Evolutionary conservation across 2,329 filamentous ascomycete species (phyloP).

Genomic region (Xylariaceae sp.): DNA sequence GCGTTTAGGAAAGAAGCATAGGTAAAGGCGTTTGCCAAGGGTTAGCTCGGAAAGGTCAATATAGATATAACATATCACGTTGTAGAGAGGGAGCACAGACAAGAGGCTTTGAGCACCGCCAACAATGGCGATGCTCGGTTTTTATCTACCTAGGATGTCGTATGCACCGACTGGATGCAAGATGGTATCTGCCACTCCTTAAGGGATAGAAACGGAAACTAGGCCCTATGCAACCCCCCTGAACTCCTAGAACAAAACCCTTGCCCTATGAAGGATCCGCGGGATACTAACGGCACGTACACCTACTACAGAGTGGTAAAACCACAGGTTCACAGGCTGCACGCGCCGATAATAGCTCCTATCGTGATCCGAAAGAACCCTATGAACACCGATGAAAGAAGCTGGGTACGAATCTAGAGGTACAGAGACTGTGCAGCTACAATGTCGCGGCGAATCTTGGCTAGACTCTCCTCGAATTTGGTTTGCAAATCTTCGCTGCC

Average conservation of each 20-base stretch:
- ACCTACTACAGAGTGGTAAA: conserved; percentile 19
- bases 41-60: neutral
- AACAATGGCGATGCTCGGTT: conserved; percentile 28
- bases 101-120: conserved; percentile 28
- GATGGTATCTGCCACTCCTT: neutral
- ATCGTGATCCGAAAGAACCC: conserved; percentile 8
- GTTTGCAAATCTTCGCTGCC: conserved; percentile 88
- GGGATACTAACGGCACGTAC: conserved; percentile 5
- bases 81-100: conserved; percentile 7
- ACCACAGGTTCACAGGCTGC: conserved; percentile 21
- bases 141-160: conserved; percentile 26
- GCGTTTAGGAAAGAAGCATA: conserved; percentile 18
- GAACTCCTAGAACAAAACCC: conserved; percentile 20
- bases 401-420: conserved; percentile 47
- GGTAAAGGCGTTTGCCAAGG: conserved; percentile 7
- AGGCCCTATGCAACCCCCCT: conserved; percentile 19
- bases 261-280: conserved; percentile 9
- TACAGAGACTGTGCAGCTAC: conserved; percentile 94
- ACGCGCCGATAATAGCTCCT: conserved; percentile 11
- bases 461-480: conserved; percentile 84
- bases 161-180: neutral
- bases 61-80: conserved; percentile 7
- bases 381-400: neutral
- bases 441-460: conserved; percentile 86
- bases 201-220: conserved; percentile 8